Evolutionary conservation across 164 flowering plant species (phyloP).

Genomic region (Nymphaea thermarum): DNA sequence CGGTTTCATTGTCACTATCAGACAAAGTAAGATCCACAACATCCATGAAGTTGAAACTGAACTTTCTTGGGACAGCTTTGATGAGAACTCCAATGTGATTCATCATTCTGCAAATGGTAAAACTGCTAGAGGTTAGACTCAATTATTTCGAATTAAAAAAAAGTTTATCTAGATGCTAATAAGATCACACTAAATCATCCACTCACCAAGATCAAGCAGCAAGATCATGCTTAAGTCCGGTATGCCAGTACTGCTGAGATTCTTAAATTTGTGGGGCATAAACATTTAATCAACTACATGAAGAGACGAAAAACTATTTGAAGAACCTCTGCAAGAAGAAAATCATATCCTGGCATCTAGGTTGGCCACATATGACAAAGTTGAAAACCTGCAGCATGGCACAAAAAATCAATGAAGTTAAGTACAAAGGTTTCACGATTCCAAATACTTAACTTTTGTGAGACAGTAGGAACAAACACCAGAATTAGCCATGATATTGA

Average conservation of each 20-base stretch:
- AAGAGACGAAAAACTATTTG: not conserved
- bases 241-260: not conserved
- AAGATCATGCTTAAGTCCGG: not conserved
- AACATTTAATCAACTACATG: not conserved
- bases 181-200: not conserved
- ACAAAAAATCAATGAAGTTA: no score
- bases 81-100: conserved; percentile 6
- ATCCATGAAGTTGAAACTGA: conserved; percentile 19
- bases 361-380: not conserved
- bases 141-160: not conserved
- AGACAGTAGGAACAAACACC: no score
- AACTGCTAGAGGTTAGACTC: not conserved
- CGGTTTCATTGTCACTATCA: conserved; percentile 48
- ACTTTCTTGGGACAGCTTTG: conserved; percentile 6
- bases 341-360: not conserved
- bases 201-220: not conserved
- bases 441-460: no score
- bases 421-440: no score
- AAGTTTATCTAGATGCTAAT: not conserved
- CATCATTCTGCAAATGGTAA: conserved; percentile 15
- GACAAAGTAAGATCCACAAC: conserved; percentile 67
- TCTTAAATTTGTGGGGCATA: not conserved
- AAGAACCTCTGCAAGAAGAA: not conserved
- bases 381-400: no score
- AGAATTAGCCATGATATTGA: no score